Evolutionary conservation across 148 eudicot species (phyloP).

Genomic region (Silene conica): DNA sequence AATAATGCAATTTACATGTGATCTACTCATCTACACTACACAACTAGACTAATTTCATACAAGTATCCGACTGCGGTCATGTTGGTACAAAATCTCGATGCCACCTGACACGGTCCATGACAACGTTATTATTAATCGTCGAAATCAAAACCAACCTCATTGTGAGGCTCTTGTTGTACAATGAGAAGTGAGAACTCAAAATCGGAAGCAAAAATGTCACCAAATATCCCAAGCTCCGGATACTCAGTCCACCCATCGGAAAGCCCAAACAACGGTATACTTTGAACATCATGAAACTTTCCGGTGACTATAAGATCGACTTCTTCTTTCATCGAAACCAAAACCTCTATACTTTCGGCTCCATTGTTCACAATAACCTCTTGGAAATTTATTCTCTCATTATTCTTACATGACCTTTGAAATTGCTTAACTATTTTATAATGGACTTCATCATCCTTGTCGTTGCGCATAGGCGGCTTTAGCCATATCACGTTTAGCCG

Average conservation of each 20-base stretch:
- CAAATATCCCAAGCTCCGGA: conserved; percentile 27
- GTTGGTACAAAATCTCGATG: too few species aligned
- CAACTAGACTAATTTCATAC: neutral
- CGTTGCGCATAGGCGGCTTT: neutral
- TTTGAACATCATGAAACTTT: conserved; percentile 18
- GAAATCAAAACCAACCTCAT: neutral
- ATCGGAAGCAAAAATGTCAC: conserved; percentile 21
- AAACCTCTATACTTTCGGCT: conserved; percentile 14
- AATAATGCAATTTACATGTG: too few species aligned
- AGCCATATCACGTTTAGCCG: conserved; percentile 28
- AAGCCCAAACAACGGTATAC: conserved; percentile 16
- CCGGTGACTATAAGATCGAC: conserved; percentile 24
- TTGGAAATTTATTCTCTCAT: conserved; percentile 9
- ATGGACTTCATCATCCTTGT: conserved; percentile 14
- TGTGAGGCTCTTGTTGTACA: conserved; percentile 24
- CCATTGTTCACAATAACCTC: conserved; percentile 24
- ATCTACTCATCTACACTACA: too few species aligned
- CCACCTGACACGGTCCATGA: too few species aligned
- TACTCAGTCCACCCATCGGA: conserved; percentile 20
- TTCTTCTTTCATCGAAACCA: conserved; percentile 9
- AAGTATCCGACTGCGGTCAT: neutral
- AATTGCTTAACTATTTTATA: conserved; percentile 18
- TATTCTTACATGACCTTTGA: neutral
- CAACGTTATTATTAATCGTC: too few species aligned
- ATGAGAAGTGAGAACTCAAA: conserved; percentile 23